Evolutionary conservation across 257 asterid genomes (phyloP).

Genomic region (Capsicum baccatum): DNA sequence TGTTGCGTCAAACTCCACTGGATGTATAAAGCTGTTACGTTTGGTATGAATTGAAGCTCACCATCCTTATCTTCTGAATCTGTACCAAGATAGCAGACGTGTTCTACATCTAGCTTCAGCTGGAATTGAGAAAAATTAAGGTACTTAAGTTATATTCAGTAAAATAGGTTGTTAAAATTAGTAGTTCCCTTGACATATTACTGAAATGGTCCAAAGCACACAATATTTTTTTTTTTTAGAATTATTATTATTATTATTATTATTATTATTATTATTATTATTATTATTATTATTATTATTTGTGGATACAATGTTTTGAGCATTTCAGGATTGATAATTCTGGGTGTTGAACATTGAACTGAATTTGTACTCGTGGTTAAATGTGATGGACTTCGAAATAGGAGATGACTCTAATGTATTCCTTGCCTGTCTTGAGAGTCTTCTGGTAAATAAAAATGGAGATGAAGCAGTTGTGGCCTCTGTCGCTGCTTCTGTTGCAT

Average conservation of each 20-base stretch:
- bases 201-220: not conserved
- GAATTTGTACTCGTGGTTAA: conserved; percentile 13
- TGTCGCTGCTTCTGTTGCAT: not conserved
- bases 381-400: conserved; percentile 11
- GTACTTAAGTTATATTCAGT: not conserved
- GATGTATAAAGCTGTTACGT: conserved; percentile 49
- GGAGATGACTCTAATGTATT: not conserved
- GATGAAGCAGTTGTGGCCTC: not conserved
- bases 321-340: conserved; percentile 15
- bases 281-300: no score
- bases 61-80: conserved; percentile 6
- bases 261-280: no score
- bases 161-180: not conserved
- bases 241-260: no score
- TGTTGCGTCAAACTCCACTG: conserved; percentile 64
- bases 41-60: conserved; percentile 41
- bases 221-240: not conserved
- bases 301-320: not conserved
- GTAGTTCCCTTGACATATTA: not conserved
- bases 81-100: not conserved
- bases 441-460: not conserved
- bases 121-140: not conserved
- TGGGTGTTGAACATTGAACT: conserved; percentile 10
- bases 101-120: conserved; percentile 20
- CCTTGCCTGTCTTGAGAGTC: not conserved